Evolutionary conservation across 768 basidiomycete genomes (phyloP).

Genomic region (Plicaturopsis crispa): DNA sequence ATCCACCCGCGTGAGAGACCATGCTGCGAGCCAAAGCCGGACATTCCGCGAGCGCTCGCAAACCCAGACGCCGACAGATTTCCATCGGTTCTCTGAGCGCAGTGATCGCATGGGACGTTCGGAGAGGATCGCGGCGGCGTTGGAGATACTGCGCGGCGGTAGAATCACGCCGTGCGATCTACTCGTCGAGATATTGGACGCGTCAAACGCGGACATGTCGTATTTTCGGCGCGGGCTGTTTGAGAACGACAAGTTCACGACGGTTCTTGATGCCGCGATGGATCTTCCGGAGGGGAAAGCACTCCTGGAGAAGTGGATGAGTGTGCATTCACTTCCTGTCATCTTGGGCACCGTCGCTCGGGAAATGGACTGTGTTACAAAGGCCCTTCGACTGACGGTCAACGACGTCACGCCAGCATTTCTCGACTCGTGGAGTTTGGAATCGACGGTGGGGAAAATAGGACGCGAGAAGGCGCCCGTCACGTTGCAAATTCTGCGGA

Average conservation of each 20-base stretch:
- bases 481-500: not conserved
- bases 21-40: too few relatives aligned
- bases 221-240: too few relatives aligned
- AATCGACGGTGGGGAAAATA: not conserved
- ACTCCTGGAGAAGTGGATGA: not conserved
- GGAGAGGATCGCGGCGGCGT: too few relatives aligned
- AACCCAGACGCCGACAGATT: too few relatives aligned
- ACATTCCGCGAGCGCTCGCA: too few relatives aligned
- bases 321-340: not conserved
- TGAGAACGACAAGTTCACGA: not conserved
- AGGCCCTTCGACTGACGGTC: not conserved
- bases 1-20: too few relatives aligned
- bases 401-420: not conserved
- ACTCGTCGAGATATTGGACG: too few relatives aligned
- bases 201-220: too few relatives aligned
- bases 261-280: not conserved
- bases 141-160: too few relatives aligned
- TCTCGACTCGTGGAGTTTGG: conserved; percentile 1
- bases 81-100: too few relatives aligned
- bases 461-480: conserved; percentile 1
- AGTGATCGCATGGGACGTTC: too few relatives aligned
- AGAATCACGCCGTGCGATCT: too few relatives aligned
- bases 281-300: not conserved
- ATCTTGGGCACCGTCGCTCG: not conserved
- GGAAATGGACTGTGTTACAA: not conserved